A percentile compares a stretch with the other conserved stretches of the same genome.
phyloP scores from a whole-genome alignment of 176 grass and related monocot genomes.

The Rhipidocladum racemiflorum region DNA sequence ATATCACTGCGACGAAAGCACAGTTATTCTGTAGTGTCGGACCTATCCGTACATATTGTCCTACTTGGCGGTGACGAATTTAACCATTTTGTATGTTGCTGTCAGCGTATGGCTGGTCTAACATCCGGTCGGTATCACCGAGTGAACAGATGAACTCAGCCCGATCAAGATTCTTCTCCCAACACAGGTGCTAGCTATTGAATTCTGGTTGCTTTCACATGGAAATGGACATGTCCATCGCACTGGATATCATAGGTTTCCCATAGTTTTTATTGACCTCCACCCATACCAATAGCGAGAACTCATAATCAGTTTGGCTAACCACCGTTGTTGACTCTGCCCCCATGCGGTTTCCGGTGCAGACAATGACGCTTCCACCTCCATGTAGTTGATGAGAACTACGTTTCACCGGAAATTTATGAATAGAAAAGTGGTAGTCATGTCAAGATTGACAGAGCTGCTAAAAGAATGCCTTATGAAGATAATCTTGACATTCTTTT shows the following conservation, averaged over 20 bases:
- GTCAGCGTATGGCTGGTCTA: conserved; percentile 11
- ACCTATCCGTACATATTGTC: not conserved
- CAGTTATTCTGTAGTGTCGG: conserved; percentile 15
- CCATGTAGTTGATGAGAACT: conserved; percentile 39
- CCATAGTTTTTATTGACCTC: not conserved
- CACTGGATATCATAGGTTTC: not conserved
- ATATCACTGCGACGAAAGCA: not conserved
- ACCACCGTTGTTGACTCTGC: conserved; percentile 16
- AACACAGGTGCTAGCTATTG: not conserved
- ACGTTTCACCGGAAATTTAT: conserved; percentile 12
- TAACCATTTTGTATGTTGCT: conserved; percentile 13
- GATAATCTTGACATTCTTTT: too few relatives aligned
- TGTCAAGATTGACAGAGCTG: not conserved
- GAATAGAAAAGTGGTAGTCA: not conserved
- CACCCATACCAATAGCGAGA: not conserved
- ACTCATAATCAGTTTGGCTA: not conserved
- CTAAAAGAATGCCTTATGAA: not conserved
- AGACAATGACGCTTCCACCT: conserved; percentile 41
- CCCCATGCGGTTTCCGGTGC: conserved; percentile 22
- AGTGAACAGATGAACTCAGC: not conserved
- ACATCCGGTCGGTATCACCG: conserved; percentile 20
- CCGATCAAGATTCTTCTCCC: not conserved
- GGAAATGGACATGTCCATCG: not conserved
- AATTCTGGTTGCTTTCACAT: not conserved
- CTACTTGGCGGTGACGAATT: conserved; percentile 10